phyloP scores from a whole-genome alignment of 371 early-diverging fungal species.

The Mortierella sp. region DNA sequence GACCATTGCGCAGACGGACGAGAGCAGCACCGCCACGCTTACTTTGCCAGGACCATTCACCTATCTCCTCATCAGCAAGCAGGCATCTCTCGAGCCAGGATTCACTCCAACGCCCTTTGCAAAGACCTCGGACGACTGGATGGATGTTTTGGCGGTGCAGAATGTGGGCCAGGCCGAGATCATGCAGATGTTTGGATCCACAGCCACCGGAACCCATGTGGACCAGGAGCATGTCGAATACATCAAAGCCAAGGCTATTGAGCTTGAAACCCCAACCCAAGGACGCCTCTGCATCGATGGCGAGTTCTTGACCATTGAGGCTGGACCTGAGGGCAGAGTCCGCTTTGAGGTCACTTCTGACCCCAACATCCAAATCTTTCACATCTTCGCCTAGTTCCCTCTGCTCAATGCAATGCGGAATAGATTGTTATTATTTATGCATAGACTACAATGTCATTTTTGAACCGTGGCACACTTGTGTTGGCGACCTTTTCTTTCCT shows the following conservation, averaged over 20 bases:
- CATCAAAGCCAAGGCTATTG: slow-evolving; percentile 32
- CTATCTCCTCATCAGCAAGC: slow-evolving; percentile 45
- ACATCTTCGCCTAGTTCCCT: slow-evolving; percentile 20
- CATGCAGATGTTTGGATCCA: slow-evolving; percentile 46
- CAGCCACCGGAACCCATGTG: slow-evolving; percentile 35
- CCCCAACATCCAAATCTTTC: slow-evolving; percentile 34
- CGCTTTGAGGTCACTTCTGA: slow-evolving; percentile 38
- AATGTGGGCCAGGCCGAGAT: slow-evolving; percentile 39
- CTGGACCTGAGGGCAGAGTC: slow-evolving; percentile 35
- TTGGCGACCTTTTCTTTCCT: neutral
- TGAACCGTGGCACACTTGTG: no score
- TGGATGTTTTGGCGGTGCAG: slow-evolving; percentile 53
- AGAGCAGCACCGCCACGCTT: neutral
- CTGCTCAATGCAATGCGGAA: neutral
- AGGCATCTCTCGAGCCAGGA: slow-evolving; percentile 53
- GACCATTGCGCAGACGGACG: neutral
- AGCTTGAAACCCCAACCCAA: slow-evolving; percentile 37
- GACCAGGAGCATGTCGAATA: slow-evolving; percentile 42
- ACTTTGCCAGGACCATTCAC: slow-evolving; percentile 51
- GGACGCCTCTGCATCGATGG: slow-evolving; percentile 52
- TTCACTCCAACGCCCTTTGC: slow-evolving; percentile 52
- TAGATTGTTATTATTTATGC: neutral
- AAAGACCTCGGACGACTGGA: slow-evolving; percentile 46
- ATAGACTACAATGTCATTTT: neutral
- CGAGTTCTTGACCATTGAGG: slow-evolving; percentile 42